These are phyloP conservation scores for Ogataea paraovalis DNA, from an alignment of 805 yeast genomes.

Conservation along the genomic window DNA sequence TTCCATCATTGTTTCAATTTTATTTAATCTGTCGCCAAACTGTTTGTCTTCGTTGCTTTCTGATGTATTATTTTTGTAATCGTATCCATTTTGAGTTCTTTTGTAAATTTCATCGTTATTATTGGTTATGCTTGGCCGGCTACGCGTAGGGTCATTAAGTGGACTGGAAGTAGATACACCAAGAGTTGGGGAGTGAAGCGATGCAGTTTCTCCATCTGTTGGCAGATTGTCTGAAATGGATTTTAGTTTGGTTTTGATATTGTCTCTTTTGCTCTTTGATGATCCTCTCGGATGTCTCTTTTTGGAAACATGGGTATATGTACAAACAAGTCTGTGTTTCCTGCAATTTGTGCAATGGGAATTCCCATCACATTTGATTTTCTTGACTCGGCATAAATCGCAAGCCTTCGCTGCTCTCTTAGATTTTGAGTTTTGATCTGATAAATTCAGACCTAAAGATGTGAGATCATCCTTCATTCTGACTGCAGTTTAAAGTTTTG, in stretches of 20 bases:
- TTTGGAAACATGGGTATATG: slow-evolving; percentile 33
- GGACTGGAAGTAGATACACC: too few species aligned
- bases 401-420: slow-evolving; percentile 44
- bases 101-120: background rate
- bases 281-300: slow-evolving; percentile 11
- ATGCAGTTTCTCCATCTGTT: background rate
- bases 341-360: slow-evolving; percentile 40
- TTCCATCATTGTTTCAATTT: slow-evolving; percentile 33
- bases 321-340: slow-evolving; percentile 32
- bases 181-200: too few species aligned
- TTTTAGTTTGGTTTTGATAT: background rate
- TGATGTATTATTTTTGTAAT: background rate
- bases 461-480: too few species aligned
- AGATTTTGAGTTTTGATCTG: slow-evolving; percentile 1
- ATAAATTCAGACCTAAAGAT: background rate
- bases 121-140: background rate
- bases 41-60: slow-evolving; percentile 1
- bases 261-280: slow-evolving; percentile 1
- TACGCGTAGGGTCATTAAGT: too few species aligned
- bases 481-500: background rate
- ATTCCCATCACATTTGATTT: slow-evolving; percentile 49
- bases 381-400: slow-evolving; percentile 44
- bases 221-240: background rate
- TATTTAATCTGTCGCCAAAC: slow-evolving; percentile 29
- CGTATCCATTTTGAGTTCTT: background rate